A percentile compares a stretch with the other conserved stretches of the same genome.
Evolutionary conservation across 768 basidiomycete genomes (phyloP).

Genomic region (Exidia glandulosa): DNA sequence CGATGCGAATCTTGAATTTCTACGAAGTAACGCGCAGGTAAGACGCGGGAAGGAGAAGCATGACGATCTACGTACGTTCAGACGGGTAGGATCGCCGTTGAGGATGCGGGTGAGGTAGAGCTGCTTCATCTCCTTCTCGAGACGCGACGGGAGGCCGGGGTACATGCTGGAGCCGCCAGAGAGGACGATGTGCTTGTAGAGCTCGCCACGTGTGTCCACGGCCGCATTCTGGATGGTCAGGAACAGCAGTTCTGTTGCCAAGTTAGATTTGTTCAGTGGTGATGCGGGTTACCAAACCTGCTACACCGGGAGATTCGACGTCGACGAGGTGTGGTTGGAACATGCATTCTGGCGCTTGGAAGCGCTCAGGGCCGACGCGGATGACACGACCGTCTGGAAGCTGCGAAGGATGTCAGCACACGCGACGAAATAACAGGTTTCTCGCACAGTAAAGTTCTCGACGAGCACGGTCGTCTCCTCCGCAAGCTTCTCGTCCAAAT

Average conservation of each 20-base stretch:
- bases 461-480: slow-evolving; percentile 96
- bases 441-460: slow-evolving; percentile 83
- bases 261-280: too few species aligned
- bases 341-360: slow-evolving; percentile 99
- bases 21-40: slow-evolving; percentile 20
- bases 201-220: slow-evolving; percentile 76
- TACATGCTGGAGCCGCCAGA: slow-evolving; percentile 99
- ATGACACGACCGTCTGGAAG: slow-evolving; percentile 92
- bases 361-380: slow-evolving; percentile 96
- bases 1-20: slow-evolving; percentile 99
- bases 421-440: neutral
- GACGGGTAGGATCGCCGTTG: slow-evolving; percentile 64
- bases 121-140: slow-evolving; percentile 99
- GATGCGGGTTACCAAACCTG: too few species aligned
- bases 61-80: slow-evolving; percentile 63
- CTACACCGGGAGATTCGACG: slow-evolving; percentile 91
- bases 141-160: slow-evolving; percentile 88
- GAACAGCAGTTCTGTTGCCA: slow-evolving; percentile 87
- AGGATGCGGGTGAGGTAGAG: slow-evolving; percentile 90
- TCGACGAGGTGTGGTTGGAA: slow-evolving; percentile 99
- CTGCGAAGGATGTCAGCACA: slow-evolving; percentile 25
- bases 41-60: neutral
- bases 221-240: slow-evolving; percentile 88
- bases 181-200: slow-evolving; percentile 97
- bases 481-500: slow-evolving; percentile 80